A percentile compares a stretch with the other conserved stretches of the same genome.
These are phyloP conservation scores for Diaporthe sp. DNA, from an alignment of 2,329 filamentous ascomycete species.

Conservation along the genomic window DNA sequence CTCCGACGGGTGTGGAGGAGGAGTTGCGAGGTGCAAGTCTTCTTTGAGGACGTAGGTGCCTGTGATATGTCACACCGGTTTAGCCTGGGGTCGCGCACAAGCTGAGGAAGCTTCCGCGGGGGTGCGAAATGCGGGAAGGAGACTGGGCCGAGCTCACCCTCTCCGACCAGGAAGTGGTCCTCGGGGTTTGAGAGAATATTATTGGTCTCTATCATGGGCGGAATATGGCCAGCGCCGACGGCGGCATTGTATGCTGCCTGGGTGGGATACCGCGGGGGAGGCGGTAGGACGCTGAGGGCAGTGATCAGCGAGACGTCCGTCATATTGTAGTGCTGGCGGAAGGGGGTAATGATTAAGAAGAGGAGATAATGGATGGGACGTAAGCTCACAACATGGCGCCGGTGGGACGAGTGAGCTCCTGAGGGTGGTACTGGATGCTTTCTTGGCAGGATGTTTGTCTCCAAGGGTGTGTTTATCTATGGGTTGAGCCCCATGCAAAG, in stretches of 20 bases:
- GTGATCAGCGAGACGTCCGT: slow-evolving; percentile 41
- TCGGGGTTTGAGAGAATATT: slow-evolving; percentile 89
- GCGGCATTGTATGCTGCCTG: slow-evolving; percentile 80
- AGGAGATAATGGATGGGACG: background rate
- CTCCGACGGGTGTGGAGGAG: slow-evolving; percentile 95
- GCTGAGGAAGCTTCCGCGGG: background rate
- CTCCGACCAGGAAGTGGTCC: slow-evolving; percentile 91
- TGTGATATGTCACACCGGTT: slow-evolving; percentile 51
- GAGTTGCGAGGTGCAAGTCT: slow-evolving; percentile 91
- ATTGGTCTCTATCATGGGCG: slow-evolving; percentile 91
- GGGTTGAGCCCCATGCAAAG: slow-evolving; percentile 32
- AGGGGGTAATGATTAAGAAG: background rate
- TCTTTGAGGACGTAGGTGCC: slow-evolving; percentile 93
- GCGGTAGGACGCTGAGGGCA: slow-evolving; percentile 80
- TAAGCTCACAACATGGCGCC: slow-evolving; percentile 40
- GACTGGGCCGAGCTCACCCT: slow-evolving; percentile 71
- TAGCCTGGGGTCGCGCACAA: slow-evolving; percentile 15
- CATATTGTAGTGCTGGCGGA: slow-evolving; percentile 22
- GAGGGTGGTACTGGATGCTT: slow-evolving; percentile 21
- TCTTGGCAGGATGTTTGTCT: slow-evolving; percentile 32
- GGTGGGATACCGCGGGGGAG: slow-evolving; percentile 86
- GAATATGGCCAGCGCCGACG: slow-evolving; percentile 75
- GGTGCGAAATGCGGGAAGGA: background rate
- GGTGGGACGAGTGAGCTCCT: slow-evolving; percentile 20
- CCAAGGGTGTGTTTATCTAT: slow-evolving; percentile 25